Percentiles rank a stretch among this genome's conserved stretches.
These are phyloP conservation scores for Lablab purpureus DNA, from an alignment of 306 rosid species.

Conservation along the genomic window DNA sequence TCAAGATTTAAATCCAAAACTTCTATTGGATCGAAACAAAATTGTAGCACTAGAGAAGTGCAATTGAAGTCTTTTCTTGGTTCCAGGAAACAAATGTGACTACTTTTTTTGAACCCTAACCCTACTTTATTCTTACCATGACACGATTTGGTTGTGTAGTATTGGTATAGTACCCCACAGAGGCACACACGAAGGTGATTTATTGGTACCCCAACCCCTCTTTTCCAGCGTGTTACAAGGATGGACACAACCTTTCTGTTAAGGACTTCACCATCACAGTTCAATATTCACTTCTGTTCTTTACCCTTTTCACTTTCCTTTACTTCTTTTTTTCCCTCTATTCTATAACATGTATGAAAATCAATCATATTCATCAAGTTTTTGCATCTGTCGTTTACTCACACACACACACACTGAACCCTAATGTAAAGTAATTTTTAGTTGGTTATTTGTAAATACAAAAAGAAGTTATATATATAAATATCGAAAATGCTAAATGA, in stretches of 20 bases:
- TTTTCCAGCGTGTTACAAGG: constrained; percentile 1
- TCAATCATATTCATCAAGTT: not conserved
- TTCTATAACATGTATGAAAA: not conserved
- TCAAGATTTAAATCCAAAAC: too few species aligned
- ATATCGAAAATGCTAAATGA: too few species aligned
- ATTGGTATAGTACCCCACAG: not conserved
- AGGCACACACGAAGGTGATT: not conserved
- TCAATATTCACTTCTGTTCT: constrained; percentile 41
- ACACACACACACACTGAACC: too few species aligned
- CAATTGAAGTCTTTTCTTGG: not conserved
- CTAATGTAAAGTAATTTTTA: too few species aligned
- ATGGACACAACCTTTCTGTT: not conserved
- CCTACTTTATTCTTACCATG: not conserved
- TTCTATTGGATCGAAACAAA: too few species aligned
- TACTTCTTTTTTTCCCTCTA: not conserved
- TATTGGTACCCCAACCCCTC: not conserved
- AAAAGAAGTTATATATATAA: too few species aligned
- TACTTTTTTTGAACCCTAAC: not conserved
- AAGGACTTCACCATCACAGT: not conserved
- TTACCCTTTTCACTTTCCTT: constrained; percentile 36
- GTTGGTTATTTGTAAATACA: too few species aligned
- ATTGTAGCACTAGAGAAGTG: not conserved
- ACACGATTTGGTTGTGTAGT: not conserved
- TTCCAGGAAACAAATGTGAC: not conserved
- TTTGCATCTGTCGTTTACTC: too few species aligned